Percentiles rank a stretch among this genome's conserved stretches.
Evolutionary conservation across 805 yeast genomes (phyloP).

Genomic region (Pichia kluyveri): DNA sequence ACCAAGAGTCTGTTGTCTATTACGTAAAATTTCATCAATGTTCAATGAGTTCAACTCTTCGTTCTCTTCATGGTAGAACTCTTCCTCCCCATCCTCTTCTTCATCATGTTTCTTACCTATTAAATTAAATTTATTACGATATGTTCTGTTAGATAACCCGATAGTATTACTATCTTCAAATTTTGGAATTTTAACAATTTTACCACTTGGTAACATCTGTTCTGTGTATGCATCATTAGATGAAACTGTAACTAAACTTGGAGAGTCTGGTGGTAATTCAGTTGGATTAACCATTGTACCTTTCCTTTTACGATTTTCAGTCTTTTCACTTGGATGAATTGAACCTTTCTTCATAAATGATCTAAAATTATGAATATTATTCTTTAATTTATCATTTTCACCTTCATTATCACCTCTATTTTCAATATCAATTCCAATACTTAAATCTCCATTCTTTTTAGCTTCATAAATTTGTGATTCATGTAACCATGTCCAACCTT

Average conservation of each 20-base stretch:
- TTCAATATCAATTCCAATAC: background rate
- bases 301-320: slow-evolving; percentile 37
- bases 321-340: slow-evolving; percentile 20
- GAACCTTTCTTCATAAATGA: slow-evolving; percentile 30
- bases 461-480: slow-evolving; percentile 23
- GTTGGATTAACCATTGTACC: slow-evolving; percentile 36
- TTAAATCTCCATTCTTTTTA: slow-evolving; percentile 12
- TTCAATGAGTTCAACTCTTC: slow-evolving; percentile 22
- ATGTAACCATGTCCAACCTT: slow-evolving; percentile 63
- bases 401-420: no score
- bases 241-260: slow-evolving; percentile 25
- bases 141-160: slow-evolving; percentile 16
- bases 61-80: slow-evolving; percentile 22
- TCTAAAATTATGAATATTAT: slow-evolving; percentile 16
- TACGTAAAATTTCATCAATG: slow-evolving; percentile 35
- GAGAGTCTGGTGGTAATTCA: slow-evolving; percentile 45
- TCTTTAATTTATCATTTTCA: slow-evolving; percentile 10
- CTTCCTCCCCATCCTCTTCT: slow-evolving; percentile 20
- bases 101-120: slow-evolving; percentile 18
- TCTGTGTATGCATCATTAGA: slow-evolving; percentile 32
- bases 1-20: slow-evolving; percentile 27
- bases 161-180: slow-evolving; percentile 6
- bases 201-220: slow-evolving; percentile 71
- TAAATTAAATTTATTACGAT: slow-evolving; percentile 14
- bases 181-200: slow-evolving; percentile 31